phyloP scores from a whole-genome alignment of 2,329 filamentous ascomycete genomes.

The Botrytis elliptica region DNA sequence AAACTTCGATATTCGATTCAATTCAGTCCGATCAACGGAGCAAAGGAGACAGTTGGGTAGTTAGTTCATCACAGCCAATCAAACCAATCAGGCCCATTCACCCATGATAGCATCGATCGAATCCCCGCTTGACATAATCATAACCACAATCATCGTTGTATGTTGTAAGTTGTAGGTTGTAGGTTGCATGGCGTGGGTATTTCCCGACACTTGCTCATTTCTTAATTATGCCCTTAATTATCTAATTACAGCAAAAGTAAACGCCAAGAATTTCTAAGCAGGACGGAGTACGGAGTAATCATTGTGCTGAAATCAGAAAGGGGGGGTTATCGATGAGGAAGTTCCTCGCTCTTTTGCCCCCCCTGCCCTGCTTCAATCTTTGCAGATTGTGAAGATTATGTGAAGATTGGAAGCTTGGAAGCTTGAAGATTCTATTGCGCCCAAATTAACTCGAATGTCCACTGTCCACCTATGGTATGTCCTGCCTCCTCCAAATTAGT shows the following conservation, averaged over 20 bases:
- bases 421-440: neutral
- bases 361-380: slow-evolving; percentile 1
- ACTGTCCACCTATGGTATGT: neutral
- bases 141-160: neutral
- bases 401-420: neutral
- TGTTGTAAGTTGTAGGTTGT: neutral
- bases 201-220: neutral
- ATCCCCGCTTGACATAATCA: neutral
- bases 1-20: neutral
- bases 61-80: neutral
- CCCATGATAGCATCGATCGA: neutral
- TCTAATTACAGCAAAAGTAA: neutral
- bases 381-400: neutral
- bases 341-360: neutral
- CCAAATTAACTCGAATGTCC: neutral
- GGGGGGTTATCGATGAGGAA: neutral
- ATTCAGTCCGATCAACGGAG: neutral
- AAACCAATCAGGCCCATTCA: neutral
- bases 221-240: neutral
- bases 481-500: slow-evolving; percentile 5
- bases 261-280: neutral
- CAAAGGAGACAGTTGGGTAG: neutral
- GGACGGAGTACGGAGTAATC: neutral
- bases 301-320: neutral
- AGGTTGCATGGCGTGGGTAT: neutral